Percentiles rank a stretch among this genome's conserved stretches.
Evolutionary conservation across 2,329 filamentous ascomycete genomes (phyloP).

Genomic region (Xylaria polymorpha): DNA sequence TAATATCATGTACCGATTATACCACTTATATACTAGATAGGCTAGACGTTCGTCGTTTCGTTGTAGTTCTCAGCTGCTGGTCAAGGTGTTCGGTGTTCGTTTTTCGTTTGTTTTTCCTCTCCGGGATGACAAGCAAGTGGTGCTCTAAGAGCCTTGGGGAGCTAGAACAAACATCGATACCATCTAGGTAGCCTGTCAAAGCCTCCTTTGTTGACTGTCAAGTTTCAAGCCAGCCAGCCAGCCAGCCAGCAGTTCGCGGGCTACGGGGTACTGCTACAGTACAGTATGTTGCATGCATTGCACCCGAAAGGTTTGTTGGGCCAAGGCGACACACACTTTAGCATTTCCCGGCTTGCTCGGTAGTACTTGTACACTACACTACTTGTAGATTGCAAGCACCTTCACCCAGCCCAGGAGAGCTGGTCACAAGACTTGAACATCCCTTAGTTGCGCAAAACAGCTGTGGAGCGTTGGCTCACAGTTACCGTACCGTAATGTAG

Average conservation of each 20-base stretch:
- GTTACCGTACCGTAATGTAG: conserved; percentile 1
- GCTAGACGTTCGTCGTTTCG: conserved; percentile 3
- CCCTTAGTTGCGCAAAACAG: conserved; percentile 19
- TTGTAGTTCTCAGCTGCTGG: conserved; percentile 7
- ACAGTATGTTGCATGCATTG: background rate
- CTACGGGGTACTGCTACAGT: background rate
- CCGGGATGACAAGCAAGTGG: background rate
- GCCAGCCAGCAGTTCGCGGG: background rate
- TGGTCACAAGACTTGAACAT: conserved; percentile 27
- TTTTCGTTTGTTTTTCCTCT: background rate
- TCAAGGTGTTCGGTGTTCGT: background rate
- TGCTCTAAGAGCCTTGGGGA: background rate
- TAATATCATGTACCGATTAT: background rate
- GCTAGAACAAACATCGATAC: conserved; percentile 4
- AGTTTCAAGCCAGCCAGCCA: background rate
- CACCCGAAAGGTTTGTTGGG: conserved; percentile 3
- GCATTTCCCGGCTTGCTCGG: conserved; percentile 17
- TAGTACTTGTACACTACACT: too few relatives aligned
- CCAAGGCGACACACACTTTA: conserved; percentile 11
- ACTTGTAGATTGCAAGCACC: background rate
- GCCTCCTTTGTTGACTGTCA: background rate
- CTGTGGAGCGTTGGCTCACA: conserved; percentile 11
- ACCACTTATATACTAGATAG: background rate
- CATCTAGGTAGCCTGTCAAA: background rate
- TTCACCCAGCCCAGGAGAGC: too few relatives aligned